phyloP scores from a whole-genome alignment of 176 grass and related monocot species.

The Zoysia japonica region DNA sequence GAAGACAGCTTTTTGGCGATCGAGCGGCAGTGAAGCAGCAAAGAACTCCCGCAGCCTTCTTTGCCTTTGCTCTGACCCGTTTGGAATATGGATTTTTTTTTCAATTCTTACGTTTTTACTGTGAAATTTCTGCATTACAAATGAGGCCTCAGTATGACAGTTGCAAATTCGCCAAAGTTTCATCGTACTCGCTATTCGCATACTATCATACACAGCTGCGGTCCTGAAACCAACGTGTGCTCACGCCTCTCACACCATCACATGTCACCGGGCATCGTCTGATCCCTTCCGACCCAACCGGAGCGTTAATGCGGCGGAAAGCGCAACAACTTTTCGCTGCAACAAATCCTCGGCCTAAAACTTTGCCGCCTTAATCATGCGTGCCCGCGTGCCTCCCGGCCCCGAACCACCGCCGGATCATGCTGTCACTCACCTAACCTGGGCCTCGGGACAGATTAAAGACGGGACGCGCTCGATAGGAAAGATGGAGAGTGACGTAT shows the following conservation, averaged over 20 bases:
- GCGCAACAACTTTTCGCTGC: slow-evolving; percentile 32
- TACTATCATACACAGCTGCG: not conserved
- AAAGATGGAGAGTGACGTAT: not conserved
- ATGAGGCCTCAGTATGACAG: too few relatives aligned
- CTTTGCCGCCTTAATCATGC: slow-evolving; percentile 35
- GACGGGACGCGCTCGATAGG: not conserved
- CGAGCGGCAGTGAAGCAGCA: too few relatives aligned
- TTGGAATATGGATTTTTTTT: too few relatives aligned
- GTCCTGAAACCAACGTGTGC: not conserved
- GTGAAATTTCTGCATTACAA: too few relatives aligned
- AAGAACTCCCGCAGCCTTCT: too few relatives aligned
- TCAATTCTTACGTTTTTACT: too few relatives aligned
- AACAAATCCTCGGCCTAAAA: not conserved
- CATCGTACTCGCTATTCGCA: not conserved
- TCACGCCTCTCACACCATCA: slow-evolving; percentile 12
- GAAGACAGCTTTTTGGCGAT: not conserved
- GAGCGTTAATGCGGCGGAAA: slow-evolving; percentile 43
- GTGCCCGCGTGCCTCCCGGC: slow-evolving; percentile 44
- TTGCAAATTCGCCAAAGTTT: not conserved
- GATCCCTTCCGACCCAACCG: slow-evolving; percentile 7
- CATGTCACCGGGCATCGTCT: slow-evolving; percentile 4
- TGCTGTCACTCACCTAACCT: slow-evolving; percentile 54
- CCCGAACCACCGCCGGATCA: slow-evolving; percentile 45
- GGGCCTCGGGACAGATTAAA: slow-evolving; percentile 35
- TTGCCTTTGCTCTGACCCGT: too few relatives aligned